These are phyloP conservation scores for Fusarium sacchari DNA, from an alignment of 2,329 filamentous ascomycete genomes.

Conservation along the genomic window DNA sequence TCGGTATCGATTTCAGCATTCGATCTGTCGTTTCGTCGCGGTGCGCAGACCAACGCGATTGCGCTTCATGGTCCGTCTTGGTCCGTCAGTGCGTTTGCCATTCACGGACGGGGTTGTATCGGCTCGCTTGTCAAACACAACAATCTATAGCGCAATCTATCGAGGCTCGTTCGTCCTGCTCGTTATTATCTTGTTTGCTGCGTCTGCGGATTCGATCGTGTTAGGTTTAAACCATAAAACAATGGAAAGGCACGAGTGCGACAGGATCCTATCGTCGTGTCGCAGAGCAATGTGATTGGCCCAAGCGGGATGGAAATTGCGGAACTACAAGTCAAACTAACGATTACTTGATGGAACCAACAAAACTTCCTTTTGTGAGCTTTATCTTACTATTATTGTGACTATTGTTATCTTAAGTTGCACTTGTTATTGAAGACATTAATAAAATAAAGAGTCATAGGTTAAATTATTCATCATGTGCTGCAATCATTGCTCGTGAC, in stretches of 20 bases:
- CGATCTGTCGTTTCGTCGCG: slow-evolving; percentile 40
- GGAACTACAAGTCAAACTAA: slow-evolving; percentile 28
- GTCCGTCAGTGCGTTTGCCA: slow-evolving; percentile 6
- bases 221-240: slow-evolving; percentile 30
- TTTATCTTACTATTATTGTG: background rate
- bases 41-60: slow-evolving; percentile 44
- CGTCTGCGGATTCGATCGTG: slow-evolving; percentile 23
- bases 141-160: background rate
- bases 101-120: slow-evolving; percentile 11
- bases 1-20: slow-evolving; percentile 30
- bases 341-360: slow-evolving; percentile 1
- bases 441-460: background rate
- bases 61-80: slow-evolving; percentile 40
- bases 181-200: slow-evolving; percentile 8
- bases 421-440: background rate
- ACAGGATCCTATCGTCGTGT: slow-evolving; percentile 39
- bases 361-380: background rate
- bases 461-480: slow-evolving; percentile 17
- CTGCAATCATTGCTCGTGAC: slow-evolving; percentile 30
- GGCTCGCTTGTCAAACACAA: background rate
- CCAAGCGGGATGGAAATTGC: slow-evolving; percentile 9
- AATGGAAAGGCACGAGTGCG: slow-evolving; percentile 39
- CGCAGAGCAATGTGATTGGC: slow-evolving; percentile 38
- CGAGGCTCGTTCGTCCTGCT: background rate
- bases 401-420: background rate